Conservation (phyloP, 345 rosid species). For the Excoecaria cochinchinensis region DNA sequence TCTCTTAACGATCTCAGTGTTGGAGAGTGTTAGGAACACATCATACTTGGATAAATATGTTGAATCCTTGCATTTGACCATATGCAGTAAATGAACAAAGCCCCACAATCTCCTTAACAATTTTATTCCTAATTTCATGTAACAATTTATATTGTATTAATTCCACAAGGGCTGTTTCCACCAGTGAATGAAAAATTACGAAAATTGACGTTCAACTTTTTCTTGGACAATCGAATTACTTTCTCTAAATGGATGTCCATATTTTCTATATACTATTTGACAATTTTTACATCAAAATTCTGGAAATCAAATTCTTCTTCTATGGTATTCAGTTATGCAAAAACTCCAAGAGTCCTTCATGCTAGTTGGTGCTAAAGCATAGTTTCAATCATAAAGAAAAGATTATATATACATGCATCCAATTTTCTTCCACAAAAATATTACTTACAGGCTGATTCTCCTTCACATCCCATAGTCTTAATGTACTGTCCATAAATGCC, state of each 20-base stretch:
- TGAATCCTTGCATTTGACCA: background rate
- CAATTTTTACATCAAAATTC: background rate
- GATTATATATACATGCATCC: background rate
- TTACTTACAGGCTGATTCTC: conserved; percentile 73
- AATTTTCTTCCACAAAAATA: background rate
- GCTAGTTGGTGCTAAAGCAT: background rate
- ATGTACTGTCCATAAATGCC: conserved; percentile 94
- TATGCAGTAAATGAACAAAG: too few relatives aligned
- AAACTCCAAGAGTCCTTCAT: background rate
- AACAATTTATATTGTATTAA: background rate
- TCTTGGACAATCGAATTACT: too few relatives aligned
- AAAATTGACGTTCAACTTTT: background rate
- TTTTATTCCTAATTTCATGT: background rate
- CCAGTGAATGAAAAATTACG: background rate
- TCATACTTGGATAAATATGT: background rate
- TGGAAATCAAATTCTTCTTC: background rate
- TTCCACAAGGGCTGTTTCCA: background rate
- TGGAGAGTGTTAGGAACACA: too few relatives aligned
- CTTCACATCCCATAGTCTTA: conserved; percentile 94
- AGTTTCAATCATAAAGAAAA: background rate
- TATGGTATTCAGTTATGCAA: background rate
- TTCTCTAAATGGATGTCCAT: background rate
- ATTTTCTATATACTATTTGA: background rate
- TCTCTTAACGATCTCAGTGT: background rate
- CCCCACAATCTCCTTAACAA: background rate